Evolutionary conservation across 768 basidiomycete species (phyloP).

Genomic region (Chiua virens): DNA sequence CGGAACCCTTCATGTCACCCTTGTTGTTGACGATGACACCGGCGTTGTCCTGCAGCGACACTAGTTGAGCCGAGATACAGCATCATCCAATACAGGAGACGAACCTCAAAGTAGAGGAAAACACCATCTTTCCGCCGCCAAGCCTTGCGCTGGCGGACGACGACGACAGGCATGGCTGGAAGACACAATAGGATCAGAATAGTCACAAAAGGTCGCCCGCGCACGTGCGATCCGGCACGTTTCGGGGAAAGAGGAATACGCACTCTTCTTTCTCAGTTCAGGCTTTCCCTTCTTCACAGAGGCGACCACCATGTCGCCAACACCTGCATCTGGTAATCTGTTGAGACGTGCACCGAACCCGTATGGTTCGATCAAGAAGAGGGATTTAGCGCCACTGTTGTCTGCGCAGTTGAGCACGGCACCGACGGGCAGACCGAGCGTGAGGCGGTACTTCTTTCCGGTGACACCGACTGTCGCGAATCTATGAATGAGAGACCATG

Average conservation of each 20-base stretch:
- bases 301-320: conserved; percentile 93
- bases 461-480: conserved; percentile 52
- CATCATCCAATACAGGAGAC: conserved; percentile 14
- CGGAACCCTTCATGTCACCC: conserved; percentile 99
- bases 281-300: conserved; percentile 99
- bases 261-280: conserved; percentile 98
- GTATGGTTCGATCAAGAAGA: conserved; percentile 93
- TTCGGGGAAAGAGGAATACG: conserved; percentile 31
- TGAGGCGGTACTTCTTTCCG: conserved; percentile 97
- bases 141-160: conserved; percentile 96
- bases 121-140: conserved; percentile 99
- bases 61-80: not conserved
- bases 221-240: not conserved
- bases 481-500: not conserved
- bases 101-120: conserved; percentile 95
- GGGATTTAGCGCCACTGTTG: conserved; percentile 97
- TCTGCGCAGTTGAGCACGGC: conserved; percentile 98
- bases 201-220: not conserved
- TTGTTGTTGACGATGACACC: conserved; percentile 98
- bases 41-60: conserved; percentile 71
- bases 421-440: conserved; percentile 89
- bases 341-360: conserved; percentile 96
- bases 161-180: conserved; percentile 93
- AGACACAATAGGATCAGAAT: conserved; percentile 7
- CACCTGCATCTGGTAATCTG: conserved; percentile 94